A percentile compares a stretch with the other conserved stretches of the same genome.
Conservation (phyloP, 2,329 filamentous ascomycete genomes). For the Amylocarpus encephaloides region DNA sequence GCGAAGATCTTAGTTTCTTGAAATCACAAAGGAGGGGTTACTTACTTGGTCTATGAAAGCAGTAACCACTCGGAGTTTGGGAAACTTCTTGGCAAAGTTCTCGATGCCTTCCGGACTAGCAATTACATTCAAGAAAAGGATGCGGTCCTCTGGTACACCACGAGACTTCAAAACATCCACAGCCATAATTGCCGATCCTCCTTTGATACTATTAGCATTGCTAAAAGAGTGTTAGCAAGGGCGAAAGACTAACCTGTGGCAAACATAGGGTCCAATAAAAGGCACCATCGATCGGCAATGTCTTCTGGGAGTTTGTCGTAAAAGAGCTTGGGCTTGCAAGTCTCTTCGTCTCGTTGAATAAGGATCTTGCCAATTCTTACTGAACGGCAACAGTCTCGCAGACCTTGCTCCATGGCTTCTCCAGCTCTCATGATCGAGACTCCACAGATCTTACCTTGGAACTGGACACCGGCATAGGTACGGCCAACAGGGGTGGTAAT, state of each 20-base stretch:
- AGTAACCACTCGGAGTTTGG: constrained; percentile 84
- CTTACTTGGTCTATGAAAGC: constrained; percentile 82
- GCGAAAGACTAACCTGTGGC: constrained; percentile 64
- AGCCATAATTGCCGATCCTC: constrained; percentile 93
- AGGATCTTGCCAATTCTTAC: constrained; percentile 97
- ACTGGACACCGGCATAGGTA: constrained; percentile 83
- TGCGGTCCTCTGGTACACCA: constrained; percentile 90
- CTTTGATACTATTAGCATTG: constrained; percentile 38
- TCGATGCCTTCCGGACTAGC: constrained; percentile 90
- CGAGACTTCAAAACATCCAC: constrained; percentile 85
- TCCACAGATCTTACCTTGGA: constrained; percentile 96
- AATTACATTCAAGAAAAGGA: constrained; percentile 93
- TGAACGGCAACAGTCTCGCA: constrained; percentile 94
- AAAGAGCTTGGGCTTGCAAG: constrained; percentile 83
- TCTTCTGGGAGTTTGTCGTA: constrained; percentile 97
- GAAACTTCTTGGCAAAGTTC: constrained; percentile 84
- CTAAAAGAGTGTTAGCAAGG: neutral
- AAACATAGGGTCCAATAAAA: constrained; percentile 97
- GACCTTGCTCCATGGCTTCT: constrained; percentile 96
- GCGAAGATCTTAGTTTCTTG: constrained; percentile 13
- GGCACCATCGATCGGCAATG: constrained; percentile 85
- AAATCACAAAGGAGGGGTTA: constrained; percentile 9
- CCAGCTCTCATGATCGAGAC: constrained; percentile 98
- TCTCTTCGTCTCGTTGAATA: constrained; percentile 96
- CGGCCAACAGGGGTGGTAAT: constrained; percentile 88